These are phyloP conservation scores for Pseudogymnoascus sp. DNA, from an alignment of 2,329 filamentous ascomycete species.

Conservation along the genomic window DNA sequence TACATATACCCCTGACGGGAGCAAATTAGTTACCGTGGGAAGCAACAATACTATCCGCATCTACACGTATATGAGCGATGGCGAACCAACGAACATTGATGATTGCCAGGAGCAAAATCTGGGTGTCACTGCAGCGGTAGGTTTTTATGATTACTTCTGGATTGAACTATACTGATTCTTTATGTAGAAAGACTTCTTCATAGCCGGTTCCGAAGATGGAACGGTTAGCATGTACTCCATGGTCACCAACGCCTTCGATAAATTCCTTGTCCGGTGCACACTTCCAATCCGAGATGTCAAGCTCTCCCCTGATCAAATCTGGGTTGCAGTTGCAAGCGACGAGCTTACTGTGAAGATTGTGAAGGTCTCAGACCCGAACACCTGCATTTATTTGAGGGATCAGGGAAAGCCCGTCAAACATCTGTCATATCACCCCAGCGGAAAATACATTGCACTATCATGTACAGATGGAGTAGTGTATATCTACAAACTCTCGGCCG, in stretches of 20 bases:
- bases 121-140: constrained; percentile 62
- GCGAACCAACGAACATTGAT: constrained; percentile 86
- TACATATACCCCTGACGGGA: constrained; percentile 82
- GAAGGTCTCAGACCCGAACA: constrained; percentile 67
- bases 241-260: constrained; percentile 63
- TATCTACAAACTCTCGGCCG: constrained; percentile 72
- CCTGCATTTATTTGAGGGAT: constrained; percentile 70
- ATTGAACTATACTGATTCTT: constrained; percentile 14
- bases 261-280: constrained; percentile 74
- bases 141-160: constrained; percentile 3
- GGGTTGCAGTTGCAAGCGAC: constrained; percentile 94
- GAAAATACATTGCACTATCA: constrained; percentile 67
- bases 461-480: constrained; percentile 87
- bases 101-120: constrained; percentile 83
- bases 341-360: constrained; percentile 89
- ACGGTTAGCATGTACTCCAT: constrained; percentile 93
- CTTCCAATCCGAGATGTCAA: constrained; percentile 80
- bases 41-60: constrained; percentile 90
- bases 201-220: constrained; percentile 87
- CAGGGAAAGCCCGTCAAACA: constrained; percentile 87
- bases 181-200: constrained; percentile 65
- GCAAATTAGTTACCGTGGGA: constrained; percentile 80
- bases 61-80: constrained; percentile 84
- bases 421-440: constrained; percentile 76
- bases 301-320: constrained; percentile 70